These are phyloP conservation scores for Umbelopsis ramanniana DNA, from an alignment of 192 early-diverging fungal genomes.

Conservation along the genomic window DNA sequence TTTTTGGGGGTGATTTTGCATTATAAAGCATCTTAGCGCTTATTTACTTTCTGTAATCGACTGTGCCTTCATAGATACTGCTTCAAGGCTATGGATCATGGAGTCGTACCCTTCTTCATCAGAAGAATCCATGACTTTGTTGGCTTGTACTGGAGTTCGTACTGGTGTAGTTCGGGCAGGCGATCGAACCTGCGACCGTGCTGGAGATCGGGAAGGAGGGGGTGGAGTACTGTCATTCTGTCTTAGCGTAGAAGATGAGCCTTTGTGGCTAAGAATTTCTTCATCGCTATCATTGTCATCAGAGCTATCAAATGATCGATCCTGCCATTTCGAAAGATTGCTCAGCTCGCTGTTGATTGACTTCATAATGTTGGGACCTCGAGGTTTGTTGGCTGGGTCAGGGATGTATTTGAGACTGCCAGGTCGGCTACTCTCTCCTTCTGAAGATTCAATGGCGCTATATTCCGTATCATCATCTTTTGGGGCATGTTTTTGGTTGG, in stretches of 20 bases:
- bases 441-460: conserved; percentile 15
- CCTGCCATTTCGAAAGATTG: not conserved
- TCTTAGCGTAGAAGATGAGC: not conserved
- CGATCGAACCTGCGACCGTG: conserved; percentile 21
- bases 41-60: conserved; percentile 11
- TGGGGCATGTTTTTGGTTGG: not conserved
- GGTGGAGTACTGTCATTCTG: not conserved
- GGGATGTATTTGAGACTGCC: not conserved
- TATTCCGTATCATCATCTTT: conserved; percentile 18
- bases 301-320: conserved; percentile 1
- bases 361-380: not conserved
- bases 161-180: conserved; percentile 5
- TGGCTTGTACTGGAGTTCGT: not conserved
- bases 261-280: not conserved
- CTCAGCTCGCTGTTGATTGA: conserved; percentile 11
- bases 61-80: conserved; percentile 15
- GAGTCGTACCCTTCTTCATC: conserved; percentile 19
- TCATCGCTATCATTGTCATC: conserved; percentile 12
- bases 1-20: not conserved
- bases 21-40: not conserved
- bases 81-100: conserved; percentile 17
- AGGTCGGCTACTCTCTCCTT: not conserved
- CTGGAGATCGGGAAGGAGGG: conserved; percentile 12
- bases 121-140: conserved; percentile 1
- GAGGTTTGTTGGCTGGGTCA: not conserved